phyloP scores from a whole-genome alignment of 176 grass and related monocot species.

The Juncus inflexus region DNA sequence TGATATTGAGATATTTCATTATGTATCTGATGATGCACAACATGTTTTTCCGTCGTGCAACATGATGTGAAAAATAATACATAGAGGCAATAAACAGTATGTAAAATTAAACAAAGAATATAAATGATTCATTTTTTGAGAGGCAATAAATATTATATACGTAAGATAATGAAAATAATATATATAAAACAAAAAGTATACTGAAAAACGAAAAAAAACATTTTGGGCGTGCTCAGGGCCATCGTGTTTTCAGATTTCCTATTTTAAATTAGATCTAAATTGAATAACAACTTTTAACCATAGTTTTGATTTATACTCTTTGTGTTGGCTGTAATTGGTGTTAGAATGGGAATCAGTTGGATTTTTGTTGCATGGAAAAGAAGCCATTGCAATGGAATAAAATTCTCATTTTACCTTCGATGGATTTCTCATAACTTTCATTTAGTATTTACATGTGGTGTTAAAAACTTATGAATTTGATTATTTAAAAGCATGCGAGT shows the following conservation, averaged over 20 bases:
- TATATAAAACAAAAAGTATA: slow-evolving; percentile 50
- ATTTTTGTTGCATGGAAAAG: slow-evolving; percentile 62
- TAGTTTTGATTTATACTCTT: slow-evolving; percentile 7
- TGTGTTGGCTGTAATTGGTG: slow-evolving; percentile 63
- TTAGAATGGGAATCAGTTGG: slow-evolving; percentile 89
- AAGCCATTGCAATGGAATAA: slow-evolving; percentile 41
- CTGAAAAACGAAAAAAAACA: slow-evolving; percentile 12
- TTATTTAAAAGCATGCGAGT: no score
- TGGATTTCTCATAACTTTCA: not conserved
- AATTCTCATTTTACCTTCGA: not conserved
- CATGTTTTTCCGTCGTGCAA: no score
- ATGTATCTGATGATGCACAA: no score
- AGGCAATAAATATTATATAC: no score
- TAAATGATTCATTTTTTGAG: no score
- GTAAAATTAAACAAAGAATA: no score
- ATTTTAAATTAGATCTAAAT: not conserved
- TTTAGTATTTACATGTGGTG: not conserved
- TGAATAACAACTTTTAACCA: not conserved
- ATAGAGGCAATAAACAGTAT: no score
- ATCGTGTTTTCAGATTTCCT: no score
- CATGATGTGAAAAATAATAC: no score
- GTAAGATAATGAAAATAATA: not conserved
- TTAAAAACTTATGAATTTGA: no score
- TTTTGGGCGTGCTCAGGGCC: not conserved
- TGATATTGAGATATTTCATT: no score